These are phyloP conservation scores for Eutypella sp. DNA, from an alignment of 2,329 filamentous ascomycete species.

Conservation along the genomic window DNA sequence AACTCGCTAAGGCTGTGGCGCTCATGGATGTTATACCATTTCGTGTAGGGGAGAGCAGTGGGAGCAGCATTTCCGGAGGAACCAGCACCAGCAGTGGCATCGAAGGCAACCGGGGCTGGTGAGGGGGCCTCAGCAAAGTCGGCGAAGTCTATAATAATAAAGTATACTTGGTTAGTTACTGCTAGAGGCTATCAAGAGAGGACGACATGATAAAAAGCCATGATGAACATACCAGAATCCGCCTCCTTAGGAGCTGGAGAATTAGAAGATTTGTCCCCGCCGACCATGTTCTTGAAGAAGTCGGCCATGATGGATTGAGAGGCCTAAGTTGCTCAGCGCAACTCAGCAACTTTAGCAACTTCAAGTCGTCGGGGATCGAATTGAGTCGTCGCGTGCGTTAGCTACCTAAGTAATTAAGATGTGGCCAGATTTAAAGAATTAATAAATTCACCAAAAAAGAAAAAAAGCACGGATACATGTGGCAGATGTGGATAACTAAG, in stretches of 20 bases:
- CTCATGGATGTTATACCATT: constrained; percentile 97
- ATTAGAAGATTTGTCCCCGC: constrained; percentile 57
- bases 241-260: constrained; percentile 43
- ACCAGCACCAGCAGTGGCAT: constrained; percentile 40
- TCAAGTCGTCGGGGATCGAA: too few relatives aligned
- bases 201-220: not conserved
- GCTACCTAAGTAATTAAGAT: too few relatives aligned
- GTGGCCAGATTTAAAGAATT: not conserved
- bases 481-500: too few relatives aligned
- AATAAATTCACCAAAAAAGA: too few relatives aligned
- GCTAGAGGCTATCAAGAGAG: too few relatives aligned
- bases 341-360: constrained; percentile 5
- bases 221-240: constrained; percentile 57
- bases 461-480: too few relatives aligned
- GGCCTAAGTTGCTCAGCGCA: constrained; percentile 12
- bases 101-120: constrained; percentile 50
- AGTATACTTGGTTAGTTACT: constrained; percentile 21
- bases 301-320: constrained; percentile 43
- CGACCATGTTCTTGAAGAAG: constrained; percentile 64
- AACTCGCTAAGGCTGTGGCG: constrained; percentile 81
- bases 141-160: constrained; percentile 71
- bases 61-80: constrained; percentile 41
- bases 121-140: constrained; percentile 82
- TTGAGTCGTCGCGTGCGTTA: constrained; percentile 7
- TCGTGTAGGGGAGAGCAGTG: constrained; percentile 66